These are phyloP conservation scores for Aurinia saxatilis DNA, from an alignment of 345 rosid genomes.

Conservation along the genomic window DNA sequence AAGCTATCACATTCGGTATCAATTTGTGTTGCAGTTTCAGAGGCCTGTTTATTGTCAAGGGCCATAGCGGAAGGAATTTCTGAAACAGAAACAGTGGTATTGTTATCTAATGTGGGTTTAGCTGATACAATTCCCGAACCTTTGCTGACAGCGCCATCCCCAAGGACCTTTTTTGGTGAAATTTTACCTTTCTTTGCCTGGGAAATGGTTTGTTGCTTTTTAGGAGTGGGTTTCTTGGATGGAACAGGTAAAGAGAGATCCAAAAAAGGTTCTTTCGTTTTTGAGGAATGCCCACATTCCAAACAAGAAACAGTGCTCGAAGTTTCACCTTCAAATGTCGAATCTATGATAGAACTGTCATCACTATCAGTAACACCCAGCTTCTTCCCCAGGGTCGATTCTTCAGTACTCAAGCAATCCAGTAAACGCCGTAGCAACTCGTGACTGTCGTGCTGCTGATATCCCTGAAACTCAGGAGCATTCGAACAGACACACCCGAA, in stretches of 20 bases:
- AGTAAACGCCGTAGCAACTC: conserved; percentile 84
- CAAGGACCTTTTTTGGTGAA: conserved; percentile 55
- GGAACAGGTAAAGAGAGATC: conserved; percentile 95
- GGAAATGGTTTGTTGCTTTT: conserved; percentile 42
- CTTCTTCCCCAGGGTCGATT: conserved; percentile 46
- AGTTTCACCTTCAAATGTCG: conserved; percentile 77
- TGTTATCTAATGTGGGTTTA: background rate
- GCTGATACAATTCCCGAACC: background rate
- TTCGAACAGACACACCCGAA: conserved; percentile 64
- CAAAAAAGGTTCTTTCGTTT: conserved; percentile 79
- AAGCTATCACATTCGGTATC: conserved; percentile 18
- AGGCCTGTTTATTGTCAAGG: background rate
- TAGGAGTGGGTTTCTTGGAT: conserved; percentile 64
- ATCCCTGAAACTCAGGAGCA: conserved; percentile 91
- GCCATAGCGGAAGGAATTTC: conserved; percentile 18
- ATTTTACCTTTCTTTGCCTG: conserved; percentile 65
- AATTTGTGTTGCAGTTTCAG: conserved; percentile 10
- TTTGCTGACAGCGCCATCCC: conserved; percentile 5
- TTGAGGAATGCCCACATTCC: conserved; percentile 84
- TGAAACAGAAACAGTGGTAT: conserved; percentile 7
- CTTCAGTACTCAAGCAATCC: conserved; percentile 79
- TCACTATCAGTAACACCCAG: conserved; percentile 29
- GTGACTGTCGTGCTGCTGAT: conserved; percentile 95
- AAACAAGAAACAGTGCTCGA: conserved; percentile 83
- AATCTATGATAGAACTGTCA: conserved; percentile 42